Evolutionary conservation across 1,284 basidiomycete species (phyloP), one percentile per base, ranked within the genome.

Genomic region (Athelia sp.): DNA sequence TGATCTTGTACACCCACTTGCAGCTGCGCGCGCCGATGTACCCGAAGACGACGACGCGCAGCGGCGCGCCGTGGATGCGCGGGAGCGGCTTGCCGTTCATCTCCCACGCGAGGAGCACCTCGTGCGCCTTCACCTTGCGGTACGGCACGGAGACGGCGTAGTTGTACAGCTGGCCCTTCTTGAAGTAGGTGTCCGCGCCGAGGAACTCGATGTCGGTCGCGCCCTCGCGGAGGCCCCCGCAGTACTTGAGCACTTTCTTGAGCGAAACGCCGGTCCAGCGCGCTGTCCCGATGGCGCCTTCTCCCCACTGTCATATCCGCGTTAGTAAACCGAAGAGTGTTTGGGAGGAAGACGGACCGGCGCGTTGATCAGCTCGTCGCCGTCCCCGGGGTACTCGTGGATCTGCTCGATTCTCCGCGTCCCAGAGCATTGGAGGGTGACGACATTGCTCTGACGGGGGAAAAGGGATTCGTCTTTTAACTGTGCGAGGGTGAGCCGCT

Each of bases 1-100:
- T 79, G 61, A 81, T 76, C 49, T 67, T 66, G 52, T 78, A 75
- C 14, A 82, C 64, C 79, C 79, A 82, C 54, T 82, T 82, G 56
- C 72, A 69, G 51, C 73, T 78, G 40, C 80, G 62, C 2, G 80
- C 80, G 21, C 80, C 79, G 40, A 81, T 81, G 56, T 78, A 74
- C n/a, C 79, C 79, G 0, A 78, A 66, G 4, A 81, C 73, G 46
- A 82, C 74, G 15, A 75, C 58, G 13, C 79, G 73, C 21, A 82
- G 64, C 0, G 81, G 80, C 19, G 62, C 71, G n/a, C 80, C 79
- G 49, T 82, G 80, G 10, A 74, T 74, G 57, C 75, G 74, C 8
- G 76, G 74, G 17, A 83, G 67, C 1, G 73, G 73, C 52, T 72
- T 61, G 3, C 74, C 78, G 54, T 82, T 82, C 78, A 81, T 80